These are phyloP conservation scores for Knoxdaviesia capensis DNA, from an alignment of 2,329 filamentous ascomycete genomes.

Conservation along the genomic window DNA sequence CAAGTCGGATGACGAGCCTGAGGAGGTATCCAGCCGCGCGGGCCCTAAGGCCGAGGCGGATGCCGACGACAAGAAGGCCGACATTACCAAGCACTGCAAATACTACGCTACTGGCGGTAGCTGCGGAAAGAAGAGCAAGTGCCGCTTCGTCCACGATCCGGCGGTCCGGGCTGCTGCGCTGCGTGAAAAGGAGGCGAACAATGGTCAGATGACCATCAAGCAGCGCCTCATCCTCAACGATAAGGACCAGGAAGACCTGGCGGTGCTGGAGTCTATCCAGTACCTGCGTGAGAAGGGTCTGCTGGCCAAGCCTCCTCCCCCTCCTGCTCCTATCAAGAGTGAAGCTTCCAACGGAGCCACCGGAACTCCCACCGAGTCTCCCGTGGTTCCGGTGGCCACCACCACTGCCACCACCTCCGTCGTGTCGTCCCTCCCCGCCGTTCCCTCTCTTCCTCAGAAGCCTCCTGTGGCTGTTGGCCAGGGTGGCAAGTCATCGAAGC, in stretches of 20 bases:
- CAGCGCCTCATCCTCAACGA: conserved; percentile 47
- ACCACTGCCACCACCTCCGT: conserved; percentile 5
- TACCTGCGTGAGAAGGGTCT: conserved; percentile 41
- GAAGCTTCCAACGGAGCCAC: background rate
- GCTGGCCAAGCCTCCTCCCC: conserved; percentile 13
- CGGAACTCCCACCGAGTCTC: background rate
- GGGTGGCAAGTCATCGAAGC: conserved; percentile 3
- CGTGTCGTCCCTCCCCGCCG: conserved; percentile 1
- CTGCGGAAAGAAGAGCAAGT: conserved; percentile 57
- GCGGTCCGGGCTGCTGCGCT: conserved; percentile 42
- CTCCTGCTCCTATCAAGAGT: conserved; percentile 1
- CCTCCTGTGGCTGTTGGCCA: background rate
- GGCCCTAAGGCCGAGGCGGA: conserved; percentile 7
- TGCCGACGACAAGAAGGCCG: conserved; percentile 27
- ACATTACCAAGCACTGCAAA: conserved; percentile 47
- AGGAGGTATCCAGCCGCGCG: conserved; percentile 30
- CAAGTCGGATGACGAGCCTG: conserved; percentile 25
- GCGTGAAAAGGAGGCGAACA: conserved; percentile 42
- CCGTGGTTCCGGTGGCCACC: background rate
- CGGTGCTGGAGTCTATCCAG: conserved; percentile 44
- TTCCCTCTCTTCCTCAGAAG: background rate
- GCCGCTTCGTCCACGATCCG: conserved; percentile 49
- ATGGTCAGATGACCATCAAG: conserved; percentile 43
- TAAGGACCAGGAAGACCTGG: conserved; percentile 46
- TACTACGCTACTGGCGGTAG: conserved; percentile 49